Percentiles rank a stretch among this genome's conserved stretches.
phyloP scores from a whole-genome alignment of 2,329 filamentous ascomycete genomes.

The Pseudocercospora musae region DNA sequence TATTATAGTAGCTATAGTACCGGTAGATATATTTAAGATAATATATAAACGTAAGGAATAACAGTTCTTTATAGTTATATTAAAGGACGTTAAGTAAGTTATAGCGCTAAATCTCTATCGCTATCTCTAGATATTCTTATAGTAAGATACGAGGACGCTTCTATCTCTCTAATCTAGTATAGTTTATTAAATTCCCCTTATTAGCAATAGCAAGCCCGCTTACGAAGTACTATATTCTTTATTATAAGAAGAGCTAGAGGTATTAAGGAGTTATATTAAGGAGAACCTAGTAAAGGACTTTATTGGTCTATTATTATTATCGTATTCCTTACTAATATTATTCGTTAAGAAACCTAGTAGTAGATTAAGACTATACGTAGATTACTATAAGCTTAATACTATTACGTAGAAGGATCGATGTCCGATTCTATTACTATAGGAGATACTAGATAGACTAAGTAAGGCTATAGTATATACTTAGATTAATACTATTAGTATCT shows the following conservation, averaged over 20 bases:
- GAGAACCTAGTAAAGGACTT: not conserved
- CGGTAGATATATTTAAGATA: too few species aligned
- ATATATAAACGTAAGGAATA: too few species aligned
- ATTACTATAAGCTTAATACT: constrained; percentile 33
- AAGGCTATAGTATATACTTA: too few species aligned
- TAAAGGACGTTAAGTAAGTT: too few species aligned
- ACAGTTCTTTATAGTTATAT: too few species aligned
- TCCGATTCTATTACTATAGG: constrained; percentile 26
- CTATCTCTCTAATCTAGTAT: too few species aligned
- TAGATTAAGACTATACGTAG: constrained; percentile 28
- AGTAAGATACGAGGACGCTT: too few species aligned
- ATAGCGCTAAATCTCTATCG: too few species aligned
- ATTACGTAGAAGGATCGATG: constrained; percentile 35
- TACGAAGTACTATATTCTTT: not conserved
- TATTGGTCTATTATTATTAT: not conserved
- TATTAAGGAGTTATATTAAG: not conserved
- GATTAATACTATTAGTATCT: constrained; percentile 27
- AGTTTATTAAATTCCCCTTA: not conserved
- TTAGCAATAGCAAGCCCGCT: not conserved
- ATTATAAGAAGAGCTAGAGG: not conserved
- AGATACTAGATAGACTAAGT: constrained; percentile 25
- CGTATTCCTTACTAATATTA: too few species aligned
- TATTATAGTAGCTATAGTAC: too few species aligned
- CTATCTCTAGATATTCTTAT: too few species aligned
- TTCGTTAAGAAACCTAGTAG: too few species aligned